Conservation (phyloP, 2,329 filamentous ascomycete genomes). For the Zymoseptoria tritici region DNA sequence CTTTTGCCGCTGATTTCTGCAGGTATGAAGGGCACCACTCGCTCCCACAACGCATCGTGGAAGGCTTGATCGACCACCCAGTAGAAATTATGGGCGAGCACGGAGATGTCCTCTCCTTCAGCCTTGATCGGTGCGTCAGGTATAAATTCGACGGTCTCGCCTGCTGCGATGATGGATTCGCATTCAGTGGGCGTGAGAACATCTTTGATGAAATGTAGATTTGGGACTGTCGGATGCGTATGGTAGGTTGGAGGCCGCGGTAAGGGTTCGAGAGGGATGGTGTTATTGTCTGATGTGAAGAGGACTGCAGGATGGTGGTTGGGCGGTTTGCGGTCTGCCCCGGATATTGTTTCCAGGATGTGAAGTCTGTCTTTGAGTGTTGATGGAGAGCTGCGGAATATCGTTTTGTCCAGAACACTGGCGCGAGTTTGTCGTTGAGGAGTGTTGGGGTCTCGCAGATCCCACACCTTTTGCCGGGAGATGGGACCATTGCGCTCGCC, state of each 20-base stretch:
- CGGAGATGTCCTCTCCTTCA: slow-evolving; percentile 54
- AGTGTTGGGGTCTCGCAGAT: slow-evolving; percentile 42
- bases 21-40: slow-evolving; percentile 54
- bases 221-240: slow-evolving; percentile 56
- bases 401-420: slow-evolving; percentile 52
- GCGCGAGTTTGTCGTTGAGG: slow-evolving; percentile 44
- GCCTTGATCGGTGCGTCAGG: slow-evolving; percentile 61
- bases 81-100: slow-evolving; percentile 67
- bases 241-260: slow-evolving; percentile 46
- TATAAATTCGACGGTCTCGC: slow-evolving; percentile 57
- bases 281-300: slow-evolving; percentile 52
- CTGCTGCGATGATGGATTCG: slow-evolving; percentile 58
- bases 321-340: slow-evolving; percentile 55
- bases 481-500: slow-evolving; percentile 39
- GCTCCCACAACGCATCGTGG: slow-evolving; percentile 55
- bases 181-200: slow-evolving; percentile 57
- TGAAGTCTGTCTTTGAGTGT: slow-evolving; percentile 41
- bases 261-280: slow-evolving; percentile 43
- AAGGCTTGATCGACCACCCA: slow-evolving; percentile 61
- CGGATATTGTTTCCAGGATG: slow-evolving; percentile 55
- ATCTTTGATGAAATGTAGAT: slow-evolving; percentile 52
- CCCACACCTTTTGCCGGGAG: slow-evolving; percentile 54
- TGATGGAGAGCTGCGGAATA: slow-evolving; percentile 38
- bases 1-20: slow-evolving; percentile 47
- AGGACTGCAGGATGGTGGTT: slow-evolving; percentile 61